Base-by-base conservation (phyloP, 192 early-diverging fungal species). In the Podila horticola region DNA sequence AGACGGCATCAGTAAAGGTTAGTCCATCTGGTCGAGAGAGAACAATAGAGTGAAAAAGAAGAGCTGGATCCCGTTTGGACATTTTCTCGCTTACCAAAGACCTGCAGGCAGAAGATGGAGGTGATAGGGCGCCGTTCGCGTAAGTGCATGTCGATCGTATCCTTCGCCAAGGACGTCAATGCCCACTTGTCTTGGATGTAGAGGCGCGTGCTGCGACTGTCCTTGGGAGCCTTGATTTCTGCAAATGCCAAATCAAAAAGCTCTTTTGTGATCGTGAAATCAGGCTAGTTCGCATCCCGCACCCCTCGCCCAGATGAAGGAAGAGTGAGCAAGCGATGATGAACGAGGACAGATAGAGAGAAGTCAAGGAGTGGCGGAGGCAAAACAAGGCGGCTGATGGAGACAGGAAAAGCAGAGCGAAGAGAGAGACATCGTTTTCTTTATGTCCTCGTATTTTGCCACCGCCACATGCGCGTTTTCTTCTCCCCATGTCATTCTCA, bases 161-260 rank as follows among this genome's bases (percentile, higher is more conserved):
- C 60, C 49, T 71, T 71, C n/a, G 69, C 69, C 13, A 71, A 55
- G 12, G 69, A 71, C 1, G 69, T 63, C 48, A 63, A n/a, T 63
- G 59, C 69, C 69, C 69, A 71, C 50, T 71, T 71, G 69, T 71
- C 50, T 33, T 63, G n/a, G 17, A 71, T 71, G 33, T 52, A 71
- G 31, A 71, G 38, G 22, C 69, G 69, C 0, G 49, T 63, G 30
- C 58, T 50, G 58, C 8, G 0, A n/a, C 31, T 22, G 20, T 69
- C 58, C 67, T 69, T 69, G 12, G 67, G 67, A 10, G 58, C 58
- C 58, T 69, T 61, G 29, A 69, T 61, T 62, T 69, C 67, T 2
- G 58, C 58, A 33, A 61, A 69, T 29, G 38, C 58, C 13, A 69
- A 6, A 69, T 69, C 67, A 62, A 61, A 61, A 22, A 33, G 58